Evolutionary conservation across 106 monocot species (phyloP).

Genomic region (Acanthochlamys bracteata): DNA sequence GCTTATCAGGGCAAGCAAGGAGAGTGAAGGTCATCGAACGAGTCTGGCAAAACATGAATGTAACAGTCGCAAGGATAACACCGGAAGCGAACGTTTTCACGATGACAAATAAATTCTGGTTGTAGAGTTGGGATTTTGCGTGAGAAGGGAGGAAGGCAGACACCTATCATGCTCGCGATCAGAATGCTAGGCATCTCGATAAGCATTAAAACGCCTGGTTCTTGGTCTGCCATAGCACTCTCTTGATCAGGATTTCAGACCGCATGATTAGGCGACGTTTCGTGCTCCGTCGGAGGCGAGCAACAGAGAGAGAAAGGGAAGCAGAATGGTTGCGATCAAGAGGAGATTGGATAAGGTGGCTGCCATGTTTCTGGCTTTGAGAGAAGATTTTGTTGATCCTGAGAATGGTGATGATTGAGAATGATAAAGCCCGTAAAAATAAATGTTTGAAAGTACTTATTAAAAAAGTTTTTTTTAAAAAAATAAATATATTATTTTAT

Average conservation of each 20-base stretch:
- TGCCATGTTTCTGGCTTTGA: no score
- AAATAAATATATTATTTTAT: no score
- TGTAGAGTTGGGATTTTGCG: constrained; percentile 38
- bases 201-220: constrained; percentile 44
- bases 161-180: constrained; percentile 42
- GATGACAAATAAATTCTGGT: constrained; percentile 46
- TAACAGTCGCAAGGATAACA: constrained; percentile 63
- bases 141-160: constrained; percentile 54
- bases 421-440: no score
- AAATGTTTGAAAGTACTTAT: no score
- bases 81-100: constrained; percentile 76
- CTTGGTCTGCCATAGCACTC: constrained; percentile 39
- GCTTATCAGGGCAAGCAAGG: constrained; percentile 48
- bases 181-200: constrained; percentile 60
- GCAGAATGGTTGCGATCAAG: neutral
- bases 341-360: neutral
- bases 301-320: neutral
- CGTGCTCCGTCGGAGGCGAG: neutral
- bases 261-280: neutral
- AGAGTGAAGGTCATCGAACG: constrained; percentile 38
- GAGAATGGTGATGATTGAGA: no score
- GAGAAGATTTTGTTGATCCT: no score
- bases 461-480: no score
- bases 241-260: constrained; percentile 9
- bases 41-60: constrained; percentile 68